phyloP scores from a whole-genome alignment of 78 protist species.

The Dictyostelium purpureum region DNA sequence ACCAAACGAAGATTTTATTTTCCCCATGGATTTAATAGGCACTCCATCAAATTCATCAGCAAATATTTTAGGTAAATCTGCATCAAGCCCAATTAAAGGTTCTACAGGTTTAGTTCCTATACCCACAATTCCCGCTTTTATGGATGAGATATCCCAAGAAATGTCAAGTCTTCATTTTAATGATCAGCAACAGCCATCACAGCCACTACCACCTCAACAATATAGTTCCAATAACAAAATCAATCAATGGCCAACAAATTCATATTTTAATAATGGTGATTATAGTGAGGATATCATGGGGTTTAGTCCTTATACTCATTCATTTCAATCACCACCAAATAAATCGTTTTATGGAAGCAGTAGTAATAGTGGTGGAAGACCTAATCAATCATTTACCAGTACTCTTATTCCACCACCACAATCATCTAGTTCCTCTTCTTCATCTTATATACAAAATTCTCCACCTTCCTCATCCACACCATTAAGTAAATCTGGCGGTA shows the following conservation, averaged over 20 bases:
- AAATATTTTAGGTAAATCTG: conserved; percentile 2
- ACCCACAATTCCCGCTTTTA: conserved; percentile 2
- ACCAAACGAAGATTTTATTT: conserved; percentile 58
- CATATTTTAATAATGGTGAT: neutral
- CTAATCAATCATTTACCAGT: conserved; percentile 48
- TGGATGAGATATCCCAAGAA: neutral
- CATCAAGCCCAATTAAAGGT: neutral
- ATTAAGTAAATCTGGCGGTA: conserved; percentile 19
- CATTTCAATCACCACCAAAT: neutral
- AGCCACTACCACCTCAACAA: neutral
- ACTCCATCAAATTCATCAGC: conserved; percentile 6
- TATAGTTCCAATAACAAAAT: neutral
- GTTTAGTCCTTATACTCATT: conserved; percentile 11
- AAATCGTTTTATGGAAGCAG: neutral
- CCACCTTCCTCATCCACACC: neutral
- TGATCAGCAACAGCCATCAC: neutral
- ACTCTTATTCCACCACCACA: conserved; percentile 29
- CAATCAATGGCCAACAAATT: neutral
- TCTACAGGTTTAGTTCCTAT: conserved; percentile 6
- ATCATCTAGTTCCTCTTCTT: conserved; percentile 8
- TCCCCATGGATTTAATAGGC: conserved; percentile 32
- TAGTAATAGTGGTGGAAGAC: neutral
- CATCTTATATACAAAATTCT: conserved; percentile 2
- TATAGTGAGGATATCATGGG: conserved; percentile 13
- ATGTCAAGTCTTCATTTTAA: neutral